phyloP scores from a whole-genome alignment of 2,329 filamentous ascomycete genomes.

The Catunica adiposa region DNA sequence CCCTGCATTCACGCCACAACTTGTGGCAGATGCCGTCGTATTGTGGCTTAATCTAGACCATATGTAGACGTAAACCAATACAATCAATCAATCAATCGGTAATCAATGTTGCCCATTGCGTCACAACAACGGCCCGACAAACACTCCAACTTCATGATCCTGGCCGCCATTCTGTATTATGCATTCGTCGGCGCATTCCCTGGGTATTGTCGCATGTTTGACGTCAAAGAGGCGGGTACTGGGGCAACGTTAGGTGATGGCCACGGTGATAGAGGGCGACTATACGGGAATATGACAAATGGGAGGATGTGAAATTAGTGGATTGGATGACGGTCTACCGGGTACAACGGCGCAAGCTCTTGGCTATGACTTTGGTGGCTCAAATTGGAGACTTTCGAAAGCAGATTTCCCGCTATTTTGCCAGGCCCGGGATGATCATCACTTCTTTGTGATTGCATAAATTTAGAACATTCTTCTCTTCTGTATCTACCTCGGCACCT shows the following conservation, averaged over 20 bases:
- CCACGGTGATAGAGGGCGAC: not conserved
- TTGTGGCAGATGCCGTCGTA: no score
- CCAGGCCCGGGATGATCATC: not conserved
- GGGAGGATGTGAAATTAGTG: not conserved
- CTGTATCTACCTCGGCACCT: no score
- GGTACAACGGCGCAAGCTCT: not conserved
- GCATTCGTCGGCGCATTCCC: no score
- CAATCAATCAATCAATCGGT: no score
- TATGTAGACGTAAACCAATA: no score
- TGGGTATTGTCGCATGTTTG: not conserved
- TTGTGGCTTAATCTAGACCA: no score
- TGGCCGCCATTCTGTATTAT: not conserved
- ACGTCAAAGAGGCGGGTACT: not conserved
- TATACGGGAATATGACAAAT: not conserved
- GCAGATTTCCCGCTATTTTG: not conserved
- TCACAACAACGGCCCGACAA: not conserved
- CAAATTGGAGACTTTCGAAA: not conserved
- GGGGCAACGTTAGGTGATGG: not conserved
- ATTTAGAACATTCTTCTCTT: not conserved
- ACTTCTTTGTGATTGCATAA: not conserved
- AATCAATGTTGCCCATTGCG: not conserved
- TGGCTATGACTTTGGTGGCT: not conserved
- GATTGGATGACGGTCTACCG: not conserved
- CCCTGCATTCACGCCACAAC: no score
- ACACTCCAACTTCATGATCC: not conserved